These are phyloP conservation scores for Athelia sp. DNA, from an alignment of 1,284 basidiomycete species.

Conservation along the genomic window DNA sequence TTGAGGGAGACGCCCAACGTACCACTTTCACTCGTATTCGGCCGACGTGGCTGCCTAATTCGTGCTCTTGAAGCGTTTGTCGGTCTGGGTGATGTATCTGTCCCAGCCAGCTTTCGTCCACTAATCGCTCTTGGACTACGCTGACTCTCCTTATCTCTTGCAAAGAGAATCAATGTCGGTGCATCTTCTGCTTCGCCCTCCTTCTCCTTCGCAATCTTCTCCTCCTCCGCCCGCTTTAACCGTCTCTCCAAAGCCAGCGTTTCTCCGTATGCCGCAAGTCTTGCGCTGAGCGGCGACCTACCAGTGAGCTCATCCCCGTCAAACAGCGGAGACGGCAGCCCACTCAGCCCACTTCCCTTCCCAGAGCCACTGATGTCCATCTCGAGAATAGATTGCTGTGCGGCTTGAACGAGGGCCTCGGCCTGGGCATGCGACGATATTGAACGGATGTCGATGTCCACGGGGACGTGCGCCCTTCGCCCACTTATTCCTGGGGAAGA, in stretches of 20 bases:
- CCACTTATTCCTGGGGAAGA: too few species aligned
- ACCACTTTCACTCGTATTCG: slow-evolving; percentile 25
- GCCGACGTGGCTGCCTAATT: slow-evolving; percentile 31
- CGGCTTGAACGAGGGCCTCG: slow-evolving; percentile 67
- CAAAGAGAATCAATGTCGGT: background rate
- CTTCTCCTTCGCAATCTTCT: slow-evolving; percentile 7
- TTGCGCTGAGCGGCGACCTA: slow-evolving; percentile 70
- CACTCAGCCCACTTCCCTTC: too few species aligned
- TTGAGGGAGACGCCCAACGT: slow-evolving; percentile 16
- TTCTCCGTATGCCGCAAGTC: slow-evolving; percentile 85
- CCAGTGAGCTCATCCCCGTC: slow-evolving; percentile 30
- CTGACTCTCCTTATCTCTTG: background rate
- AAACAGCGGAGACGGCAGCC: too few species aligned
- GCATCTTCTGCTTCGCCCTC: background rate
- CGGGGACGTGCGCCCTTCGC: slow-evolving; percentile 34
- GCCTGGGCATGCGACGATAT: slow-evolving; percentile 79
- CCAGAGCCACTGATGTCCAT: slow-evolving; percentile 30
- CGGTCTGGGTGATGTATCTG: slow-evolving; percentile 28
- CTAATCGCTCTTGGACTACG: background rate
- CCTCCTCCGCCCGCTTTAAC: slow-evolving; percentile 52
- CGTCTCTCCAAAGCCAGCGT: slow-evolving; percentile 75
- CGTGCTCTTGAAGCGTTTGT: slow-evolving; percentile 24
- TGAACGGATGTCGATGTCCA: slow-evolving; percentile 54
- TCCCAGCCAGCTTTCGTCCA: slow-evolving; percentile 31
- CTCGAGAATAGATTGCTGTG: slow-evolving; percentile 66